Percentiles rank a stretch among this genome's conserved stretches.
Conservation (phyloP, 140 eudicot genomes). For the Cichorium intybus region DNA sequence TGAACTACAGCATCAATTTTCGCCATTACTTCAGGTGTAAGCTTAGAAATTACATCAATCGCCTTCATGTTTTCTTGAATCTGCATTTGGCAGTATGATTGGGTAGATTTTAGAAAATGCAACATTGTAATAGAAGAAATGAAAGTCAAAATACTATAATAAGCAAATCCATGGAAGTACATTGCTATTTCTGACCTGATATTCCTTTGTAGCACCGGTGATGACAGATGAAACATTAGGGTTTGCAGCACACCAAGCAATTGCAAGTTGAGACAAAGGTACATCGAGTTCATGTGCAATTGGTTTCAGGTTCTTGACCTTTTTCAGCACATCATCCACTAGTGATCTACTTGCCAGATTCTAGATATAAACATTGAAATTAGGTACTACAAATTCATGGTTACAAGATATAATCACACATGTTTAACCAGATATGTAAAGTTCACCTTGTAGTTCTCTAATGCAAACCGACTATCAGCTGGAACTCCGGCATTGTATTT, state of each 20-base stretch:
- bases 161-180: too few relatives aligned
- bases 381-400: neutral
- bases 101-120: neutral
- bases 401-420: neutral
- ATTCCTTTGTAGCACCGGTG: slow-evolving; percentile 80
- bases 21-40: slow-evolving; percentile 85
- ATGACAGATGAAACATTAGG: slow-evolving; percentile 90
- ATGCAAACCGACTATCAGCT: slow-evolving; percentile 72
- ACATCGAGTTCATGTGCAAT: slow-evolving; percentile 80
- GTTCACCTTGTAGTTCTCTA: slow-evolving; percentile 81
- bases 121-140: neutral
- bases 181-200: slow-evolving; percentile 84
- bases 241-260: slow-evolving; percentile 96
- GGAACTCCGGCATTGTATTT: slow-evolving; percentile 68
- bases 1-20: slow-evolving; percentile 82
- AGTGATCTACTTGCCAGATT: slow-evolving; percentile 78
- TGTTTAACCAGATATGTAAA: neutral
- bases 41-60: slow-evolving; percentile 66
- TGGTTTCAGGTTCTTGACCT: slow-evolving; percentile 72
- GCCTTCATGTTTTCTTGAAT: slow-evolving; percentile 92
- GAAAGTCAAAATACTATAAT: too few relatives aligned
- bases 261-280: slow-evolving; percentile 86
- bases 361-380: slow-evolving; percentile 33
- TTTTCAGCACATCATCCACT: slow-evolving; percentile 82
- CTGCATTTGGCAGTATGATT: slow-evolving; percentile 39